phyloP scores from a whole-genome alignment of 1,139 yeast genomes.

The Kurtzmaniella quercitrusa region DNA sequence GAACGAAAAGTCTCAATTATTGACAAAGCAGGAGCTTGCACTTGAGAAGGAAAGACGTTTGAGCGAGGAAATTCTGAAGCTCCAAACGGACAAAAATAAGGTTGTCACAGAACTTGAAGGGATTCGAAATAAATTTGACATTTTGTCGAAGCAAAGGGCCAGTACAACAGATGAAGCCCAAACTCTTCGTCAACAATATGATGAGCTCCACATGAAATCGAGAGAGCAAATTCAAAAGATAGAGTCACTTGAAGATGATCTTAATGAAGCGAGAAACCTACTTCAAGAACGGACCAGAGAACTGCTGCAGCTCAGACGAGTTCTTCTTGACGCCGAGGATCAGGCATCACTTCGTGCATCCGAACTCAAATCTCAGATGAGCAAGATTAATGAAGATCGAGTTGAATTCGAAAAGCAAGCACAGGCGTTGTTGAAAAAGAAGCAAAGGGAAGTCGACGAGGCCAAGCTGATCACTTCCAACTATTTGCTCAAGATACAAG shows the following conservation, averaged over 20 bases:
- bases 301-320: slow-evolving; percentile 63
- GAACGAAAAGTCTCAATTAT: slow-evolving; percentile 35
- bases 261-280: slow-evolving; percentile 65
- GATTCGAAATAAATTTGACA: slow-evolving; percentile 49
- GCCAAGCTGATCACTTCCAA: slow-evolving; percentile 26
- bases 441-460: slow-evolving; percentile 51
- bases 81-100: slow-evolving; percentile 50
- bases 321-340: slow-evolving; percentile 66
- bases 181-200: slow-evolving; percentile 64
- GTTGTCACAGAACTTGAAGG: slow-evolving; percentile 46
- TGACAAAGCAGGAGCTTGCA: slow-evolving; percentile 37
- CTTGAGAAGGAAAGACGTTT: slow-evolving; percentile 32
- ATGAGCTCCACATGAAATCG: slow-evolving; percentile 66
- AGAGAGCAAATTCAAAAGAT: slow-evolving; percentile 58
- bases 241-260: slow-evolving; percentile 75
- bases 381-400: slow-evolving; percentile 50
- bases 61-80: slow-evolving; percentile 29
- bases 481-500: slow-evolving; percentile 24
- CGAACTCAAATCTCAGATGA: slow-evolving; percentile 26
- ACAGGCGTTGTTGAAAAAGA: slow-evolving; percentile 43
- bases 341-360: slow-evolving; percentile 43
- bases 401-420: slow-evolving; percentile 53
- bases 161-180: slow-evolving; percentile 54
- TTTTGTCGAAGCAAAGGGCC: slow-evolving; percentile 41
- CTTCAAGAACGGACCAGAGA: slow-evolving; percentile 81